Percentiles rank a stretch among this genome's conserved stretches.
Evolutionary conservation across 2,329 filamentous ascomycete species (phyloP).

Genomic region (Cucurbitaria berberidis): DNA sequence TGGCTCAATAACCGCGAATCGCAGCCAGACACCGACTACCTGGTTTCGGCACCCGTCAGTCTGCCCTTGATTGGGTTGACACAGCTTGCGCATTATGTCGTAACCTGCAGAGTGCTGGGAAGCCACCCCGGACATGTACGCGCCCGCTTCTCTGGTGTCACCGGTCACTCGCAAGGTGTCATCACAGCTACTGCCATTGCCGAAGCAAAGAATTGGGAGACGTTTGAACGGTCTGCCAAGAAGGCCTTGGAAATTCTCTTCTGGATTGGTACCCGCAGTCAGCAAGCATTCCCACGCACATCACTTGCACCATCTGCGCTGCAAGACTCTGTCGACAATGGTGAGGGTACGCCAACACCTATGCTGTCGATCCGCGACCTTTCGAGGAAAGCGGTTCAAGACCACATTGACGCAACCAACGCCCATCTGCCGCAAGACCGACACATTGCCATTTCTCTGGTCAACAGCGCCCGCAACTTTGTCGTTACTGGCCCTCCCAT

Average conservation of each 20-base stretch:
- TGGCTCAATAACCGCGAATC: slow-evolving; percentile 91
- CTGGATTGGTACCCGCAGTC: slow-evolving; percentile 97
- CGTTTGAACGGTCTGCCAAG: slow-evolving; percentile 79
- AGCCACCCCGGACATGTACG: slow-evolving; percentile 87
- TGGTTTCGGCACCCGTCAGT: slow-evolving; percentile 65
- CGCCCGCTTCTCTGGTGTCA: slow-evolving; percentile 83
- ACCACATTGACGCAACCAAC: slow-evolving; percentile 96
- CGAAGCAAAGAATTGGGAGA: slow-evolving; percentile 90
- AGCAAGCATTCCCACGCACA: slow-evolving; percentile 95
- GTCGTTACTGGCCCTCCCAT: slow-evolving; percentile 96
- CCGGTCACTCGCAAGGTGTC: slow-evolving; percentile 95
- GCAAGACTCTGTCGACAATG: slow-evolving; percentile 90
- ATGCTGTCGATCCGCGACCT: slow-evolving; percentile 98
- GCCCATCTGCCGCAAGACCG: slow-evolving; percentile 91
- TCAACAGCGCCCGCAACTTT: slow-evolving; percentile 96
- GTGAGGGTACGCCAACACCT: slow-evolving; percentile 92
- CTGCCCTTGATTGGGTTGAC: slow-evolving; percentile 95
- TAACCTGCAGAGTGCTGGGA: slow-evolving; percentile 90
- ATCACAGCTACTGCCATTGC: slow-evolving; percentile 92
- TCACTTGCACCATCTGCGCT: slow-evolving; percentile 90
- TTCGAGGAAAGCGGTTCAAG: slow-evolving; percentile 84
- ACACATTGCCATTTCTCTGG: slow-evolving; percentile 91
- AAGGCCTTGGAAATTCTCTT: slow-evolving; percentile 91
- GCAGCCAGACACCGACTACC: slow-evolving; percentile 90
- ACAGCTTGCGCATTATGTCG: slow-evolving; percentile 92